These are phyloP conservation scores for Cunninghamia lanceolata DNA, from an alignment of 75 land plant species.

Conservation along the genomic window DNA sequence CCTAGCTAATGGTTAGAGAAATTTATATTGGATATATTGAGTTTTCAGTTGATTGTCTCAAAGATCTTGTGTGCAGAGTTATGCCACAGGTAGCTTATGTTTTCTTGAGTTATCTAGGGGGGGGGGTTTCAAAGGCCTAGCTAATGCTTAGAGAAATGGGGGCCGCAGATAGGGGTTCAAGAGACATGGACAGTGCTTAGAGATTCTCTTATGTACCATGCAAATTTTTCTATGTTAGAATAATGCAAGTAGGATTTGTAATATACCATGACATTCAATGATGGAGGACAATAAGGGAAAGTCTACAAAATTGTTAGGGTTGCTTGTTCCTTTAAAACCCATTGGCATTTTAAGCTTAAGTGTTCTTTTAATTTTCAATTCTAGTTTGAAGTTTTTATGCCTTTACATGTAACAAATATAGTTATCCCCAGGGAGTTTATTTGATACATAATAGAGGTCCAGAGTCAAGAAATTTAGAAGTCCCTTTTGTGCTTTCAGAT, in stretches of 20 bases:
- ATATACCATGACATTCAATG: not conserved
- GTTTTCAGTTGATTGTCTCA: constrained; percentile 57
- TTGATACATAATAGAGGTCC: not conserved
- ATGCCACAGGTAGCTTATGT: constrained; percentile 65
- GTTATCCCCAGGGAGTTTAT: not conserved
- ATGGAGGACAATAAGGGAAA: not conserved
- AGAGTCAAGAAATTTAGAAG: not conserved
- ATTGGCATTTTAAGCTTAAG: not conserved
- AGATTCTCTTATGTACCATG: not conserved
- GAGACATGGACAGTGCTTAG: not conserved
- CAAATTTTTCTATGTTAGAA: not conserved
- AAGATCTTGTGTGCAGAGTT: constrained; percentile 60
- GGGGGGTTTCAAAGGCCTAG: not conserved
- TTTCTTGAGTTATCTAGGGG: not conserved
- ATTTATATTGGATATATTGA: constrained; percentile 58
- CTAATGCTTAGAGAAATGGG: not conserved
- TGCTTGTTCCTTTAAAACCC: not conserved
- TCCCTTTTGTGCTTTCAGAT: constrained; percentile 23
- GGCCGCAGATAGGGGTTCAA: not conserved
- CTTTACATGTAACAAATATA: not conserved
- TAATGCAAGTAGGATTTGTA: not conserved
- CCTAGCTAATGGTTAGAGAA: not conserved
- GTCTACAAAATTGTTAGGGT: not conserved
- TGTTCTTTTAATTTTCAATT: not conserved
- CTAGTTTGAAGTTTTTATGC: not conserved